phyloP scores from a whole-genome alignment of 768 basidiomycete species.

The Boletus subparvulus region DNA sequence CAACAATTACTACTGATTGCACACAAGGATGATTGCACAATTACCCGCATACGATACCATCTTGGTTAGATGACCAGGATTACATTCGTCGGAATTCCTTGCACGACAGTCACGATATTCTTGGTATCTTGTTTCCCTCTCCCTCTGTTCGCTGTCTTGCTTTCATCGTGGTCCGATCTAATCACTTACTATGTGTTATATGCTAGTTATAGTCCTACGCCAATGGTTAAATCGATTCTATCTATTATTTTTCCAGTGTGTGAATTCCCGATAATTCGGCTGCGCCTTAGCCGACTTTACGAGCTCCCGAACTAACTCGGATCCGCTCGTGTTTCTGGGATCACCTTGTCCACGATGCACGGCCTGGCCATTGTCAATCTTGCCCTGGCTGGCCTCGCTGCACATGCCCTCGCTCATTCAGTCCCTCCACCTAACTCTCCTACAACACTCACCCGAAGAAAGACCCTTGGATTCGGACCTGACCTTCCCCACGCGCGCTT shows the following conservation, averaged over 20 bases:
- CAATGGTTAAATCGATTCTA: neutral
- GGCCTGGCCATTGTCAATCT: conserved; percentile 62
- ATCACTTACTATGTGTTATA: conserved; percentile 12
- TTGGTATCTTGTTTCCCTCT: neutral
- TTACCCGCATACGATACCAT: conserved; percentile 20
- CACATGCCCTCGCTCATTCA: conserved; percentile 48
- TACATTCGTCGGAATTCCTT: conserved; percentile 5
- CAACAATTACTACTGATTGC: conserved; percentile 22
- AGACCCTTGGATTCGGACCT: conserved; percentile 89
- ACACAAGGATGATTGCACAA: conserved; percentile 2
- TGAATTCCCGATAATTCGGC: conserved; percentile 29
- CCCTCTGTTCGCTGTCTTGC: conserved; percentile 8
- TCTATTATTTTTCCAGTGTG: neutral
- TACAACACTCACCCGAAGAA: conserved; percentile 44
- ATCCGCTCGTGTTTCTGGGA: too few relatives aligned
- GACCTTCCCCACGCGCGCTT: conserved; percentile 70
- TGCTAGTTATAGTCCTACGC: conserved; percentile 1
- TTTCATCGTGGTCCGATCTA: conserved; percentile 1
- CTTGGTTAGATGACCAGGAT: conserved; percentile 10
- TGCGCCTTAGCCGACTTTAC: too few relatives aligned
- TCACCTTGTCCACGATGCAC: conserved; percentile 45
- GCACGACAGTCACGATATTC: neutral
- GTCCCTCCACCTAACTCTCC: conserved; percentile 11
- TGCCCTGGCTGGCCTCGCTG: conserved; percentile 57
- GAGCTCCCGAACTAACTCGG: too few relatives aligned